Percentiles rank a stretch among this genome's conserved stretches.
These are phyloP conservation scores for Kodamaea kakaduensis DNA, from an alignment of 805 yeast genomes.

Conservation along the genomic window DNA sequence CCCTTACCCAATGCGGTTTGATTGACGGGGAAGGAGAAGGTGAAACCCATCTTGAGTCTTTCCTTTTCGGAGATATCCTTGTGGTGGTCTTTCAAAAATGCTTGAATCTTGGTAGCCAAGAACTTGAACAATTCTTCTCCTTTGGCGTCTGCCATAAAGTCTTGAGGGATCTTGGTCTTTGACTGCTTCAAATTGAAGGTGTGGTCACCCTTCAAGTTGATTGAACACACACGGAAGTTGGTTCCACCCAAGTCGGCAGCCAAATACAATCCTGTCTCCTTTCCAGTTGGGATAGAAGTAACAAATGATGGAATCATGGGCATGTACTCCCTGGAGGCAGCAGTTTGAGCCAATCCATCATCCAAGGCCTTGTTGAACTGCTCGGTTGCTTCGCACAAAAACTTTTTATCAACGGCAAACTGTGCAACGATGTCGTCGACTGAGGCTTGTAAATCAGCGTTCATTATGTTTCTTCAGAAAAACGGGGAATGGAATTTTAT, in stretches of 20 bases:
- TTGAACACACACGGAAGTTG: slow-evolving; percentile 91
- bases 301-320: slow-evolving; percentile 95
- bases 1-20: slow-evolving; percentile 82
- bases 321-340: slow-evolving; percentile 39
- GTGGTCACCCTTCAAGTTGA: slow-evolving; percentile 68
- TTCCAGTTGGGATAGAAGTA: slow-evolving; percentile 79
- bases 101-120: slow-evolving; percentile 65
- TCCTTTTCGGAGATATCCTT: slow-evolving; percentile 29
- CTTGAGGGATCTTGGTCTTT: slow-evolving; percentile 76
- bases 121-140: slow-evolving; percentile 67
- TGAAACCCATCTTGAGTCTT: slow-evolving; percentile 76
- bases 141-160: slow-evolving; percentile 61
- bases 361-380: slow-evolving; percentile 60
- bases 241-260: slow-evolving; percentile 98
- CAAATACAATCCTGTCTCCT: slow-evolving; percentile 73
- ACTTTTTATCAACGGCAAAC: slow-evolving; percentile 41
- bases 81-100: slow-evolving; percentile 68
- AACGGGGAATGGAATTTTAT: not conserved
- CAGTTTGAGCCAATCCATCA: slow-evolving; percentile 48
- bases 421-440: slow-evolving; percentile 36
- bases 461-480: slow-evolving; percentile 11
- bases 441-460: slow-evolving; percentile 18
- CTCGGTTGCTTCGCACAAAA: slow-evolving; percentile 45
- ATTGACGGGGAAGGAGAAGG: slow-evolving; percentile 89
- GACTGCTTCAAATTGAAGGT: slow-evolving; percentile 74